phyloP scores from a whole-genome alignment of 345 rosid genomes.

The Anacardium occidentale region DNA sequence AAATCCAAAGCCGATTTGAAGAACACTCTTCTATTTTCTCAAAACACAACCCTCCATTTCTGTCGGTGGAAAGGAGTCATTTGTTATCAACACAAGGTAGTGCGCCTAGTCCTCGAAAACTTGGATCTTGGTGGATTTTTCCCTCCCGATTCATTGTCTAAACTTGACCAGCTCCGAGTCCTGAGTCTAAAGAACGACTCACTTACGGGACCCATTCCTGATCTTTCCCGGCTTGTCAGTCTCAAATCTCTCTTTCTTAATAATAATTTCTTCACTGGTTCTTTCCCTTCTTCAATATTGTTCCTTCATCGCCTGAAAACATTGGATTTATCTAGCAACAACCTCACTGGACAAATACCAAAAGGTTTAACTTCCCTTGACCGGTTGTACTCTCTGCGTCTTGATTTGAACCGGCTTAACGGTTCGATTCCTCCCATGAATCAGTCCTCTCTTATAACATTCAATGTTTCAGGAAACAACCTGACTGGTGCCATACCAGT shows the following conservation, averaged over 20 bases:
- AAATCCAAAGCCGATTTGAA: slow-evolving; percentile 67
- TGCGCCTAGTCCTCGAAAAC: slow-evolving; percentile 57
- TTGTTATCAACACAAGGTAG: slow-evolving; percentile 51
- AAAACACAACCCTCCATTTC: slow-evolving; percentile 32
- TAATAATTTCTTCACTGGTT: slow-evolving; percentile 64
- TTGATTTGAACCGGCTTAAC: slow-evolving; percentile 60
- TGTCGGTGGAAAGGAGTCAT: slow-evolving; percentile 79
- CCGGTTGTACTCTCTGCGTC: slow-evolving; percentile 54
- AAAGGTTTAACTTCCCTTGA: slow-evolving; percentile 36
- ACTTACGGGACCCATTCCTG: slow-evolving; percentile 73
- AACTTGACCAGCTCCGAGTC: slow-evolving; percentile 85
- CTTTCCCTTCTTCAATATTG: slow-evolving; percentile 61
- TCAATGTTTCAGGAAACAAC: slow-evolving; percentile 71
- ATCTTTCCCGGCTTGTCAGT: slow-evolving; percentile 61
- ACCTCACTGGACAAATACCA: slow-evolving; percentile 61
- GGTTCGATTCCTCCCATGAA: slow-evolving; percentile 71
- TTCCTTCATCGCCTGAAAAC: slow-evolving; percentile 59
- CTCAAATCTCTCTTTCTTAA: slow-evolving; percentile 74
- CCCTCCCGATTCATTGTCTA: slow-evolving; percentile 49
- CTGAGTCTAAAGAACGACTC: slow-evolving; percentile 82
- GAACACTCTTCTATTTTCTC: slow-evolving; percentile 37
- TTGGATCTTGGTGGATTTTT: slow-evolving; percentile 62
- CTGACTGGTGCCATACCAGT: slow-evolving; percentile 73
- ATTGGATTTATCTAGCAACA: slow-evolving; percentile 66
- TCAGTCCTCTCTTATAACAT: slow-evolving; percentile 63